Evolutionary conservation across 1,284 basidiomycete genomes (phyloP).

Genomic region (Pseudozyma thailandica): DNA sequence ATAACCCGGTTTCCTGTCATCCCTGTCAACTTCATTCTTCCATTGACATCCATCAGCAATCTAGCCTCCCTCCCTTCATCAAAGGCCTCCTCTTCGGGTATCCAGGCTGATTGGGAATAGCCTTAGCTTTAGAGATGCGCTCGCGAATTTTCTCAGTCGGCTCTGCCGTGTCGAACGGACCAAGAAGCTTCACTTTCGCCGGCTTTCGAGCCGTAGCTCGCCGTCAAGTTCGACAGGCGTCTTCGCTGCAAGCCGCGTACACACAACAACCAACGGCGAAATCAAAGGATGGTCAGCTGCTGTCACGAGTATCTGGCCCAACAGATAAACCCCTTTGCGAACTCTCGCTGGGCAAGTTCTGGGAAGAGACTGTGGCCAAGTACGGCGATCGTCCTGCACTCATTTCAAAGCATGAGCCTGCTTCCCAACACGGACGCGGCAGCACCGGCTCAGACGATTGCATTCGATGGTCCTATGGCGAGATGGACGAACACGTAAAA

Average conservation of each 20-base stretch:
- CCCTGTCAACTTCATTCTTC: too few relatives aligned
- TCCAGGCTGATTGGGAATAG: too few relatives aligned
- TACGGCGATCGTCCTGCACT: constrained; percentile 75
- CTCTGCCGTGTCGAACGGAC: too few relatives aligned
- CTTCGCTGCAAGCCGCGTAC: constrained; percentile 12
- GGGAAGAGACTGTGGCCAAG: constrained; percentile 73
- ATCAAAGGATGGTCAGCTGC: constrained; percentile 15
- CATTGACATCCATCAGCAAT: too few relatives aligned
- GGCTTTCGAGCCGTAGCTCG: background rate
- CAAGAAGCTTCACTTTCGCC: too few relatives aligned
- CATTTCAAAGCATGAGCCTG: constrained; percentile 75
- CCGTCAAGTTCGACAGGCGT: constrained; percentile 9
- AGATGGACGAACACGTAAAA: constrained; percentile 77
- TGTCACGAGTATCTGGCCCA: constrained; percentile 71
- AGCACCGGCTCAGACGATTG: constrained; percentile 65
- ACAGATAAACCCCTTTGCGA: constrained; percentile 74
- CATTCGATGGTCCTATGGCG: constrained; percentile 79
- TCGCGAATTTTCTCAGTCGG: too few relatives aligned
- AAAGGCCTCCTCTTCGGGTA: too few relatives aligned
- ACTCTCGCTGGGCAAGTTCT: constrained; percentile 76
- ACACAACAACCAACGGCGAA: constrained; percentile 29
- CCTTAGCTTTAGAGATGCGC: too few relatives aligned
- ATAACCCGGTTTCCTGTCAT: too few relatives aligned
- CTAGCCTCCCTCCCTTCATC: too few relatives aligned
- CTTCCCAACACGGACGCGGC: constrained; percentile 73